Base-by-base conservation (phyloP, 371 early-diverging fungal species). In the Haplosporangium sp. region DNA sequence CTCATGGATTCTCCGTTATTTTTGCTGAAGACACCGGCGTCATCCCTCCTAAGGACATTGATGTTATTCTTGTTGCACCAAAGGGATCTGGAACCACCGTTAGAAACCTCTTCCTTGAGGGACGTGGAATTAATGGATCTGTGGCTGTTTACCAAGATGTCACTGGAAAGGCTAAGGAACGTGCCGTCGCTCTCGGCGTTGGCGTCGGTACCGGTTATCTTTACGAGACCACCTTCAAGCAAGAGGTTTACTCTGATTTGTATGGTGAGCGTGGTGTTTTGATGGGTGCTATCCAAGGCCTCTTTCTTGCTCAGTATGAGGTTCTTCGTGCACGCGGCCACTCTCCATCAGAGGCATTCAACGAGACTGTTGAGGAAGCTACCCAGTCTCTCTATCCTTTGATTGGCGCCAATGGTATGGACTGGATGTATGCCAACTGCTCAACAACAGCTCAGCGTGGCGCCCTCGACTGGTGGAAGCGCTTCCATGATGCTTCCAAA, bases 361-460 rank as follows among this genome's bases (percentile, higher is more conserved):
- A 98, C 88, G 98, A 98, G 87, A 98, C 98, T 74, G 98, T 98
- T 76, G 98, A 98, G 89, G 98, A 98, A 87, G 98, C 97, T 65
- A 98, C 98, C 13, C 97, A 98, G 87, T 96, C 97, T 58, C 92
- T 98, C 56, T 96, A 96, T 86, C 98, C 98, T 53, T 90, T 98
- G 84, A 94, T 98, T 78, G 97, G 96, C 84, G 95, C 93, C 74
- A 94, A 96, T 79, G 98, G 98, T 82, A 97, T 97, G 97, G 97
- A 96, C 88, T 97, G 97, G 96, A 92, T 91, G 94, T 93, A 91
- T 85, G 93, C 95, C 86, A 96, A 96, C 93, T 98, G 98, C 91
- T 95, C 95, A 40, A 97, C 97, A 72, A 97, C 98, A 57, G 95
- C 95, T 52, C 93, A 93, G 86, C 94, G 97, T 77, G 98, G 98